Base-by-base conservation (phyloP, 164 flowering plant species). In the Chloranthus sessilifolius region DNA sequence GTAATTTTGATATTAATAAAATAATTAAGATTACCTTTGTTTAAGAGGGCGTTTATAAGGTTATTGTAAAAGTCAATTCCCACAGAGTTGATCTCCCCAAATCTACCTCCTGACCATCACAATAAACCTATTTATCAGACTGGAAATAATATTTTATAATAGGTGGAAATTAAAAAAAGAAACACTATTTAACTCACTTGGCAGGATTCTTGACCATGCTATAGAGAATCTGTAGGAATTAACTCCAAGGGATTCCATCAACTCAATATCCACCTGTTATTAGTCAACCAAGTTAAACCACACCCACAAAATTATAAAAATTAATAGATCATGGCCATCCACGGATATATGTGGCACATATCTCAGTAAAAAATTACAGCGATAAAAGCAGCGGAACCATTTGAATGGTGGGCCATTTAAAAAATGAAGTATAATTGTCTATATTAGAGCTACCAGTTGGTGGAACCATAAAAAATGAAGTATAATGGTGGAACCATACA, bases 141-240 rank as follows among this genome's bases (percentile, higher is more conserved):
- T 35, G 15, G 15, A 10, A 12, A 12, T 7, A 12, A 35, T 22
- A 5, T 1, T 9, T 9, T 17, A 11, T 19, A 15, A 20, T 21
- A 1, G 24, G 12, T 8, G 9, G 11, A 3, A n/a, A 5, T n/a
- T 20, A 14, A 5, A 7, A 43, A 1, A 22, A 8, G 11, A 43
- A 8, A 22, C 22, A 10, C 1, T 16, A 47, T 4, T 21, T 17
- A 16, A 50, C 71, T 55, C 53, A 77, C 83, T 65, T 0, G 88
- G 83, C 48, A 79, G 59, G 61, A 79, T 52, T 64, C 85, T 73
- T 19, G 83, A 58, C 95, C 89, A 85, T 33, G 89, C 80, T 16
- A 82, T 78, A 0, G 95, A 82, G 63, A 85, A 80, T 0, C 85
- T 67, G 41, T 74, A 76, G 59, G 77, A 61, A 15, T 76, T 78